Evolutionary conservation across 257 asterid species (phyloP).

Genomic region (Avicennia marina): DNA sequence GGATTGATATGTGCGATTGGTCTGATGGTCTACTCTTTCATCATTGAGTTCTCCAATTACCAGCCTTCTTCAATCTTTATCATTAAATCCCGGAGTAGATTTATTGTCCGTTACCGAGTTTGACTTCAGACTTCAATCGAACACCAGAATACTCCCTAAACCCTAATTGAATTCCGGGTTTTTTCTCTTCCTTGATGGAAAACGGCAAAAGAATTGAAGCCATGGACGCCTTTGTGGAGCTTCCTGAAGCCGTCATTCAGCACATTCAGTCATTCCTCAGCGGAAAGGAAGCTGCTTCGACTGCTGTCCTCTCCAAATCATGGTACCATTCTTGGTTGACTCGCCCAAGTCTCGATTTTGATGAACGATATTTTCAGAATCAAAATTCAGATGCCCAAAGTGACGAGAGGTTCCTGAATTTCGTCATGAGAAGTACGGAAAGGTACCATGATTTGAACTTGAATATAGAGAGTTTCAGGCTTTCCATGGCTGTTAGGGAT

Average conservation of each 20-base stretch:
- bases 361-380: constrained; percentile 2
- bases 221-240: neutral
- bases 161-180: constrained; percentile 2
- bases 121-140: neutral
- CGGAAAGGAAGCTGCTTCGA: constrained; percentile 20
- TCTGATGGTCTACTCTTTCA: too few species aligned
- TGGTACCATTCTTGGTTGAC: constrained; percentile 28
- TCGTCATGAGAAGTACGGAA: neutral
- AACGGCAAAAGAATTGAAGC: neutral
- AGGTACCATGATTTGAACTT: constrained; percentile 12
- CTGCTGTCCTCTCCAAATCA: constrained; percentile 20
- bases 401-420: neutral
- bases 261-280: constrained; percentile 16
- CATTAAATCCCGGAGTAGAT: neutral
- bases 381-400: neutral
- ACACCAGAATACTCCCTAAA: neutral
- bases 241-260: constrained; percentile 20
- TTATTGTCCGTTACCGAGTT: neutral
- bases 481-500: neutral
- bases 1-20: too few species aligned
- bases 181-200: neutral
- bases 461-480: constrained; percentile 6
- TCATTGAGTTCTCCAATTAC: too few species aligned
- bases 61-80: too few species aligned
- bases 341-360: constrained; percentile 6